Evolutionary conservation across 805 yeast genomes (phyloP).

Genomic region (Candida argentea): DNA sequence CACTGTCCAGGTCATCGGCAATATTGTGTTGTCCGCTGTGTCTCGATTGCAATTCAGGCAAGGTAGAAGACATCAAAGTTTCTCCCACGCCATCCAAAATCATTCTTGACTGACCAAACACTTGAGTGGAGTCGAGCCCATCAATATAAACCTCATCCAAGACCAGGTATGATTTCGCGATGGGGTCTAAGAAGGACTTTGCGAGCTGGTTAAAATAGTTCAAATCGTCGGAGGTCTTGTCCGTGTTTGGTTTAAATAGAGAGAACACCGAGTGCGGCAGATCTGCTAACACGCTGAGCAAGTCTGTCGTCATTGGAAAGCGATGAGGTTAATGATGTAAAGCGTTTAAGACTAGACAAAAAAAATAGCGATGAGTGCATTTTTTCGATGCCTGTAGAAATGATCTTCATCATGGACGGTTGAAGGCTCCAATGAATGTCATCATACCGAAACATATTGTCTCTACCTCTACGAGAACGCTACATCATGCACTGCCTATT

Average conservation of each 20-base stretch:
- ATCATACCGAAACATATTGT: too few relatives aligned
- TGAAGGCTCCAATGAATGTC: too few relatives aligned
- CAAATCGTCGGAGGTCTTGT: slow-evolving; percentile 4
- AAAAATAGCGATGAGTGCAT: slow-evolving; percentile 5
- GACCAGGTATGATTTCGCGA: slow-evolving; percentile 45
- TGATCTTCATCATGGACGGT: not conserved
- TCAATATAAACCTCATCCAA: slow-evolving; percentile 76
- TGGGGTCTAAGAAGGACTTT: slow-evolving; percentile 49
- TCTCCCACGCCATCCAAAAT: slow-evolving; percentile 73
- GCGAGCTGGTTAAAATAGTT: slow-evolving; percentile 22
- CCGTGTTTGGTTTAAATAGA: slow-evolving; percentile 7
- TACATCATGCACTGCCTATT: too few relatives aligned
- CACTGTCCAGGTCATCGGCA: slow-evolving; percentile 5
- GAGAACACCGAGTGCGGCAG: slow-evolving; percentile 17
- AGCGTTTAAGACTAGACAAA: slow-evolving; percentile 1
- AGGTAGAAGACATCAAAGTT: slow-evolving; percentile 43
- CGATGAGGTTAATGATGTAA: slow-evolving; percentile 1
- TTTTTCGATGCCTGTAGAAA: slow-evolving; percentile 2
- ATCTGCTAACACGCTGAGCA: slow-evolving; percentile 12
- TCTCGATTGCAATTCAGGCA: slow-evolving; percentile 45
- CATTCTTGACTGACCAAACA: slow-evolving; percentile 88
- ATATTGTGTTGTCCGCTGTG: slow-evolving; percentile 16
- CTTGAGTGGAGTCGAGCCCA: slow-evolving; percentile 83
- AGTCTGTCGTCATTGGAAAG: slow-evolving; percentile 15
- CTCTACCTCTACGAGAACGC: too few relatives aligned